Evolutionary conservation across 352 stramenopile species (phyloP), one percentile per base, ranked within the genome.

Genomic region (Globisporangium acanthophoron): DNA sequence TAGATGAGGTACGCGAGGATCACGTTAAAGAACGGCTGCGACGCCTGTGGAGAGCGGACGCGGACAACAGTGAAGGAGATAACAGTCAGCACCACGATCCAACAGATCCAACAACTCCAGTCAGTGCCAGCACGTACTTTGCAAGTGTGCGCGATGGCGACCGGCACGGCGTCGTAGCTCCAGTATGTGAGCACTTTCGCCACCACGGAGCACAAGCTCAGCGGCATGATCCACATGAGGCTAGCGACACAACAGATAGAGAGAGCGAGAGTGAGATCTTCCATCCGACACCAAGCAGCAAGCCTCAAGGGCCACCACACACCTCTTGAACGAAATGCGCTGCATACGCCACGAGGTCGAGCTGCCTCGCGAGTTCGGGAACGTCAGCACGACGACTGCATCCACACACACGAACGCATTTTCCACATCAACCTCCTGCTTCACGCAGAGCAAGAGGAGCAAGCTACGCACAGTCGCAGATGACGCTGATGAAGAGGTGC

Each of bases 11-110:
- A 94, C 20, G 85, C 81, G 55, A 94, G 61, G 48, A 92, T 71
- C 16, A 94, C 85, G 61, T 94, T 94, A 66, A 94, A 94, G 39
- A 94, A 82, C 20, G 85, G 85, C 62, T 92, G 85, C 46, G 80
- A 93, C 47, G 85, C 85, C 69, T 75, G 27, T 27, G 21, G n/a
- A 24, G 20, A 47, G 20, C 18, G n/a, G 43, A 46, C 15, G 24
- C 24, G 40, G 40, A 46, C 37, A 43, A 9, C 9, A 39, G 8
- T 15, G 5, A 8, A 45, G 15, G 46, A 8, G 15, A 40, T 13
- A 37, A 21, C 21, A 0, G 41, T 37, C 33, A 37, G 33, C 24
- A 27, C 24, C 24, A 27, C 24, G 24, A 27, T 27, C 24, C 24
- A 27, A 27, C 24, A 27, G 24, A 27, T 27, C 24, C 24, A 27